Evolutionary conservation across 495 filamentous ascomycete genomes (phyloP).

Genomic region (Aspergillus steynii): DNA sequence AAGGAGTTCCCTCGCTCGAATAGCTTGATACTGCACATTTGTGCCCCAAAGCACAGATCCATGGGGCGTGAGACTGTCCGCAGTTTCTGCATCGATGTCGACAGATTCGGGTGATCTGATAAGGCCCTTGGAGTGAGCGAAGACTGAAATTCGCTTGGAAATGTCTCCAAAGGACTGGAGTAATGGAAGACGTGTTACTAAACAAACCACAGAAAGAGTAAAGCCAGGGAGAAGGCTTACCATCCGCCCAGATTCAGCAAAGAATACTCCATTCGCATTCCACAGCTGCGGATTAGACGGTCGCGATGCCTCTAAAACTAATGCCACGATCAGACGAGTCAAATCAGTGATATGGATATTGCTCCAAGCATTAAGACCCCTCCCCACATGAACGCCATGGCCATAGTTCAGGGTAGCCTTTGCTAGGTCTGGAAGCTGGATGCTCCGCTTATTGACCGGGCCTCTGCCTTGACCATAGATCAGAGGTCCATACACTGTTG

Average conservation of each 20-base stretch:
- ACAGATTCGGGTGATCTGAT: conserved; percentile 48
- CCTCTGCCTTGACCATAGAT: conserved; percentile 69
- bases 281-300: conserved; percentile 53
- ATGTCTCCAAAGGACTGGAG: conserved; percentile 53
- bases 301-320: conserved; percentile 50
- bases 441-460: conserved; percentile 57
- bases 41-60: conserved; percentile 41
- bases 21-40: conserved; percentile 13
- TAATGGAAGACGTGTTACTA: background rate
- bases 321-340: conserved; percentile 51
- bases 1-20: conserved; percentile 18
- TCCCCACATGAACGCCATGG: conserved; percentile 53
- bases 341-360: conserved; percentile 65
- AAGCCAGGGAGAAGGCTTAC: conserved; percentile 11
- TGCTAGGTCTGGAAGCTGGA: conserved; percentile 56
- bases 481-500: conserved; percentile 65
- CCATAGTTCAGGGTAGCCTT: conserved; percentile 51
- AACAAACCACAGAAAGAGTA: background rate
- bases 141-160: conserved; percentile 49
- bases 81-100: conserved; percentile 19
- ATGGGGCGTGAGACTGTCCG: conserved; percentile 16
- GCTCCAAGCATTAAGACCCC: conserved; percentile 59
- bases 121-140: conserved; percentile 55
- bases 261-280: conserved; percentile 63
- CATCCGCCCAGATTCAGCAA: conserved; percentile 59